Percentiles rank a stretch among this genome's conserved stretches.
Conservation (phyloP, 352 stramenopile species). For the Globisporangium viniferum region DNA sequence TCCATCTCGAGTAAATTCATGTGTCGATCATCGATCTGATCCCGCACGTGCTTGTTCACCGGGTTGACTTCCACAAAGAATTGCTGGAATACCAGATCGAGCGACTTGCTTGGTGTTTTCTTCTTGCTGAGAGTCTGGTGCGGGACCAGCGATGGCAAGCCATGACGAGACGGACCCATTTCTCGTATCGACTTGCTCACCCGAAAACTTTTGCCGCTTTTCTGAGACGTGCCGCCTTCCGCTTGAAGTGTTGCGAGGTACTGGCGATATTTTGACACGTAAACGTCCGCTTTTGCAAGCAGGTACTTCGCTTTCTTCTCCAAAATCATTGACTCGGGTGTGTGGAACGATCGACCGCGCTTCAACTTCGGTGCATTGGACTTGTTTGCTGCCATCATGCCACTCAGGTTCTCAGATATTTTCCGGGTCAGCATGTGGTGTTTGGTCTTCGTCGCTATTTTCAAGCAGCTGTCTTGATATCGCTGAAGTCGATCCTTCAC, state of each 20-base stretch:
- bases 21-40: constrained; percentile 35
- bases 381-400: constrained; percentile 21
- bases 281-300: constrained; percentile 41
- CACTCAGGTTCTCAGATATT: constrained; percentile 26
- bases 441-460: constrained; percentile 43
- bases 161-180: neutral
- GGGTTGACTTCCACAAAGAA: constrained; percentile 60
- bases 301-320: constrained; percentile 70
- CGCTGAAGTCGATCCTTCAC: constrained; percentile 33
- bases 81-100: constrained; percentile 31
- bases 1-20: constrained; percentile 44
- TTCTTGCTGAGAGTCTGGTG: constrained; percentile 13
- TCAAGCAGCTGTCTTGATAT: constrained; percentile 41
- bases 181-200: neutral
- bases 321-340: constrained; percentile 39
- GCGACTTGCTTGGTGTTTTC: constrained; percentile 20
- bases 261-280: constrained; percentile 27
- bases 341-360: constrained; percentile 20
- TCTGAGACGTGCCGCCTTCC: neutral
- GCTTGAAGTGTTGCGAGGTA: constrained; percentile 1
- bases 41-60: constrained; percentile 45
- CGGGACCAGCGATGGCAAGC: neutral
- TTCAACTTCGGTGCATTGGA: neutral
- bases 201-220: neutral
- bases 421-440: constrained; percentile 23